These are phyloP conservation scores for Diutina ranongensis DNA, from an alignment of 1,139 yeast species.

Conservation along the genomic window DNA sequence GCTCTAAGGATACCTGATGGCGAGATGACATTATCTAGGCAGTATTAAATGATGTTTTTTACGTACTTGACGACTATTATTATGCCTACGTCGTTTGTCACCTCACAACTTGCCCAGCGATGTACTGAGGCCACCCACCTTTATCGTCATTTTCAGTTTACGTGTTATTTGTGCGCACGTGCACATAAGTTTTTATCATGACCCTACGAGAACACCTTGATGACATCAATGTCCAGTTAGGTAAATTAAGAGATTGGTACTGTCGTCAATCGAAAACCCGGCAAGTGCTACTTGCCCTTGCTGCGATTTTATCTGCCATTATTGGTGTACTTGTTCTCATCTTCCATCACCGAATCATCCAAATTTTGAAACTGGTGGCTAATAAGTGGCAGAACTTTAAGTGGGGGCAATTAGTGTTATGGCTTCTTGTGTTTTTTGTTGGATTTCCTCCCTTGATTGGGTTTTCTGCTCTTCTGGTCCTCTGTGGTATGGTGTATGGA, in stretches of 20 bases:
- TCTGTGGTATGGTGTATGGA: slow-evolving; percentile 80
- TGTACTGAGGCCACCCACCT: no score
- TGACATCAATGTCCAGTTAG: neutral
- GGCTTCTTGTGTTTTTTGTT: slow-evolving; percentile 29
- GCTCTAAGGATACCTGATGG: no score
- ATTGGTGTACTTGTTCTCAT: slow-evolving; percentile 15
- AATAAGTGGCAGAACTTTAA: slow-evolving; percentile 32
- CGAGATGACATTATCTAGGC: no score
- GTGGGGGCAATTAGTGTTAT: slow-evolving; percentile 45
- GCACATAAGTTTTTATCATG: neutral
- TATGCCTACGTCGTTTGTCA: no score
- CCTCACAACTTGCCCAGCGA: no score
- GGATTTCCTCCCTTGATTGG: slow-evolving; percentile 87
- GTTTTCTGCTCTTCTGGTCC: slow-evolving; percentile 54
- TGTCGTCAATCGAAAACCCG: neutral
- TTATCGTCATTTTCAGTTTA: no score
- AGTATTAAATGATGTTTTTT: no score
- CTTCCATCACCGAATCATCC: slow-evolving; percentile 37
- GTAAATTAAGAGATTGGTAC: neutral
- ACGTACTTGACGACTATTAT: no score
- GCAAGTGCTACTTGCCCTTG: neutral
- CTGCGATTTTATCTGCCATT: slow-evolving; percentile 16
- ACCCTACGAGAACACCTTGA: neutral
- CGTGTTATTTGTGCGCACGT: neutral
- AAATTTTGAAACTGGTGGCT: slow-evolving; percentile 32